Evolutionary conservation across 768 basidiomycete species (phyloP).

Genomic region (Krasilnikovozyma curviuscula): DNA sequence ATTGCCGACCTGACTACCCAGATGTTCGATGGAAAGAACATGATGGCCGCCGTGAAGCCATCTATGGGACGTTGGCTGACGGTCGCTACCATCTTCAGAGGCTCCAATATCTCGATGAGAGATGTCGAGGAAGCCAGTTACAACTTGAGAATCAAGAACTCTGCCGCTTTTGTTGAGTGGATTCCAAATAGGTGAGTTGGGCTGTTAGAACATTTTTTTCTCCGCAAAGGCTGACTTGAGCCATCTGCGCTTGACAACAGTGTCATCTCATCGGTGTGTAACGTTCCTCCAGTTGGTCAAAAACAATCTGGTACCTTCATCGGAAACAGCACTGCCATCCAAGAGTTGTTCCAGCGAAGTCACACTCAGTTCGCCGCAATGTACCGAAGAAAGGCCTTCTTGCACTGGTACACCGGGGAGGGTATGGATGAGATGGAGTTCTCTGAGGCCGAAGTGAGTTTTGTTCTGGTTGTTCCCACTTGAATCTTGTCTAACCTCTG

Average conservation of each 20-base stretch:
- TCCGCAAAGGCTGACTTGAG: too few relatives aligned
- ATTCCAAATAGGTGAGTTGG: too few relatives aligned
- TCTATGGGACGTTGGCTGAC: conserved; percentile 74
- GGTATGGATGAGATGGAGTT: conserved; percentile 77
- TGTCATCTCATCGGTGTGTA: conserved; percentile 68
- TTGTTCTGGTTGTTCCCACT: not conserved
- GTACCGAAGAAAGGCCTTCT: conserved; percentile 87
- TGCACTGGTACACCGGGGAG: conserved; percentile 80
- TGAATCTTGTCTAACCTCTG: not conserved
- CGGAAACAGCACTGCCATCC: conserved; percentile 91
- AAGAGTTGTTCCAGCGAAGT: conserved; percentile 97
- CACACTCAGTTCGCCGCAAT: conserved; percentile 96
- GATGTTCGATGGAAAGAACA: conserved; percentile 99
- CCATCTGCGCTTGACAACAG: too few relatives aligned
- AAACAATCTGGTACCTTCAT: conserved; percentile 97
- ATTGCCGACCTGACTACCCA: conserved; percentile 96
- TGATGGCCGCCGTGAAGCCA: conserved; percentile 62
- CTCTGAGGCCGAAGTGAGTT: conserved; percentile 51
- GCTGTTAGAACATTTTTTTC: too few relatives aligned
- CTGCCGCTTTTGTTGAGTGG: conserved; percentile 98
- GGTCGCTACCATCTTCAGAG: conserved; percentile 92
- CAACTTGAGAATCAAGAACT: conserved; percentile 82
- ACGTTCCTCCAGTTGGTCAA: conserved; percentile 82
- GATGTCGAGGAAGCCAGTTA: conserved; percentile 99
- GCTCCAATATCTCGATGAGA: conserved; percentile 99